Conservation (phyloP, 768 basidiomycete species). For the Amanita jacksonii region DNA sequence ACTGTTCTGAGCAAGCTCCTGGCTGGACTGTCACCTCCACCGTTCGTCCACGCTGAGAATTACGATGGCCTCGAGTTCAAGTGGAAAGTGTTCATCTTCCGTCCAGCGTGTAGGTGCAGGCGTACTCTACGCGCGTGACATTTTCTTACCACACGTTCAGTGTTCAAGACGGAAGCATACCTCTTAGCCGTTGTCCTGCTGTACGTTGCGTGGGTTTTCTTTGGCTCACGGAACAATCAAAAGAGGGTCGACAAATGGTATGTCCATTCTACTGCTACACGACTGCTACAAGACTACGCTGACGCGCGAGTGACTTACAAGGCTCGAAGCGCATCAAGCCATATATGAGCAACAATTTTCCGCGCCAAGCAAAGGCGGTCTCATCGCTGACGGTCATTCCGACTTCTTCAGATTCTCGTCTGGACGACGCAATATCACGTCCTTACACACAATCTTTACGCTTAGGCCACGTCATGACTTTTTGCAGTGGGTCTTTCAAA, state of each 20-base stretch:
- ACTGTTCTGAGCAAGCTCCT: constrained; percentile 26
- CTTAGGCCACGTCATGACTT: constrained; percentile 82
- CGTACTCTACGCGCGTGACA: not conserved
- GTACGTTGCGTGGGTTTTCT: constrained; percentile 47
- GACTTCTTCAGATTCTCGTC: constrained; percentile 86
- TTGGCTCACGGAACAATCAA: constrained; percentile 53
- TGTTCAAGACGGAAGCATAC: constrained; percentile 56
- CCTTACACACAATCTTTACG: constrained; percentile 71
- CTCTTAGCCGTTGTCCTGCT: constrained; percentile 43
- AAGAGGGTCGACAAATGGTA: constrained; percentile 59
- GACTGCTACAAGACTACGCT: constrained; percentile 11
- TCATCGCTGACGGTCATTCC: constrained; percentile 59
- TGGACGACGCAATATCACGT: constrained; percentile 67
- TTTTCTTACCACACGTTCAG: constrained; percentile 21
- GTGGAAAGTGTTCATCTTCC: constrained; percentile 71
- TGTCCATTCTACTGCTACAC: constrained; percentile 19
- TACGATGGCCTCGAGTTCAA: constrained; percentile 70
- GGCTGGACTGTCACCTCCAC: constrained; percentile 43
- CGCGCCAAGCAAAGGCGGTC: constrained; percentile 43
- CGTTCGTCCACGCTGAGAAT: constrained; percentile 39
- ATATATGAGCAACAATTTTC: constrained; percentile 71
- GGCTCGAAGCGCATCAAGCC: constrained; percentile 50
- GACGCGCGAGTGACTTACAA: constrained; percentile 27
- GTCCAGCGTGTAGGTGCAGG: constrained; percentile 57
- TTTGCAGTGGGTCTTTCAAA: constrained; percentile 53